Evolutionary conservation across 768 basidiomycete species (phyloP).

Genomic region (Phanerochaete sordida): DNA sequence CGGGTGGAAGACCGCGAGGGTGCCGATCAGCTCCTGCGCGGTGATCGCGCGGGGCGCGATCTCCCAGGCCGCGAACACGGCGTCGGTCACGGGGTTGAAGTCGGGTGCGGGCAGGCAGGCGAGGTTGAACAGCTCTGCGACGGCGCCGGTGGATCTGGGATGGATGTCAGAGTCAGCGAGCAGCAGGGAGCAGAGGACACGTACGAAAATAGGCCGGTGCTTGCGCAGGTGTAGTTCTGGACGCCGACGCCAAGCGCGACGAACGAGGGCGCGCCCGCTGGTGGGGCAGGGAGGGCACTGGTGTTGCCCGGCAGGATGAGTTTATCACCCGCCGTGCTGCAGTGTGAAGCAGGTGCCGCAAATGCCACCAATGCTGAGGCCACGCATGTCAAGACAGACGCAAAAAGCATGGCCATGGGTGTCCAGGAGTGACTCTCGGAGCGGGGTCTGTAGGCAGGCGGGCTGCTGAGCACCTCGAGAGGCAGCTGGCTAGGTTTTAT

Average conservation of each 20-base stretch:
- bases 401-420: background rate
- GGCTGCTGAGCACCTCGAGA: background rate
- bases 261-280: constrained; percentile 28
- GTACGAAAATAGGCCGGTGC: constrained; percentile 36
- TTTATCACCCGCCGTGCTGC: constrained; percentile 15
- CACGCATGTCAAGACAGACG: constrained; percentile 7
- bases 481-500: background rate
- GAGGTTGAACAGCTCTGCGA: constrained; percentile 53
- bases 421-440: background rate
- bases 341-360: constrained; percentile 12
- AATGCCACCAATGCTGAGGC: constrained; percentile 5
- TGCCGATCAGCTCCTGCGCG: constrained; percentile 13
- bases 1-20: constrained; percentile 8
- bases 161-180: background rate
- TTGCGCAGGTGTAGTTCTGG: constrained; percentile 49
- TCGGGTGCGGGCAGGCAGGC: constrained; percentile 40
- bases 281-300: constrained; percentile 29
- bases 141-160: constrained; percentile 24
- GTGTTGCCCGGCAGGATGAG: constrained; percentile 17
- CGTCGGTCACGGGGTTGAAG: constrained; percentile 30
- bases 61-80: constrained; percentile 30
- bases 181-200: constrained; percentile 7
- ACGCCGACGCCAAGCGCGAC: constrained; percentile 40
- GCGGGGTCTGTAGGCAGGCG: background rate
- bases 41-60: constrained; percentile 14